These are phyloP conservation scores for Sugiyamaella qingdaonensis DNA, from an alignment of 805 yeast genomes.

Conservation along the genomic window DNA sequence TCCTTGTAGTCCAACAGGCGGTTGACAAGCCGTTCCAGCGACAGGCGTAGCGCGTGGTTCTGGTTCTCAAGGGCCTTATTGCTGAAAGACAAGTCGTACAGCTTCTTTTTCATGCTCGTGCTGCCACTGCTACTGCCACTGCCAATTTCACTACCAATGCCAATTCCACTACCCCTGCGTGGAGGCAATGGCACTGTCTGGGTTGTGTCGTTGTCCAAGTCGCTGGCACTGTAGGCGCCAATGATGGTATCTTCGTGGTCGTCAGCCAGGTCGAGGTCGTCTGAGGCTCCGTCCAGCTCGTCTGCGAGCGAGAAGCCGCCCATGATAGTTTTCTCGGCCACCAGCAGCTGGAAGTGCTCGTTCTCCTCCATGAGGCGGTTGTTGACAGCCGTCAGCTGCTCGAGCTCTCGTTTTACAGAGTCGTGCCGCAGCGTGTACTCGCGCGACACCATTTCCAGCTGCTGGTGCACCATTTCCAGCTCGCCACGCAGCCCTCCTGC, in stretches of 20 bases:
- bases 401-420: conserved; percentile 25
- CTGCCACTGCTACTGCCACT: no score
- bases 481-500: conserved; percentile 21
- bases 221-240: not conserved
- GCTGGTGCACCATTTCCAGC: conserved; percentile 25
- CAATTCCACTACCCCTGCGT: not conserved
- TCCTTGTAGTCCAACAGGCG: conserved; percentile 32
- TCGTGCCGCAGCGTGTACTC: conserved; percentile 30
- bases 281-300: conserved; percentile 15
- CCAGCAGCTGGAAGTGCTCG: conserved; percentile 31
- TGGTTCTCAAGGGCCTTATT: conserved; percentile 27
- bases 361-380: conserved; percentile 32
- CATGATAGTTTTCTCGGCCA: conserved; percentile 32
- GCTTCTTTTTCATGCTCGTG: not conserved
- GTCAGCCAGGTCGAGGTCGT: not conserved
- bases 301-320: conserved; percentile 24
- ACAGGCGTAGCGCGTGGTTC: conserved; percentile 30
- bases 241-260: not conserved
- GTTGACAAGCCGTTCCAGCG: conserved; percentile 33
- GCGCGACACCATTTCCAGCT: conserved; percentile 27
- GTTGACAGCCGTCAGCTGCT: conserved; percentile 21
- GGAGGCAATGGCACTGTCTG: not conserved
- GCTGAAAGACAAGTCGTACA: conserved; percentile 27
- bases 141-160: not conserved
- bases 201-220: not conserved